These are phyloP conservation scores for Neoboletus magnificus DNA, from an alignment of 768 basidiomycete species.

Conservation along the genomic window DNA sequence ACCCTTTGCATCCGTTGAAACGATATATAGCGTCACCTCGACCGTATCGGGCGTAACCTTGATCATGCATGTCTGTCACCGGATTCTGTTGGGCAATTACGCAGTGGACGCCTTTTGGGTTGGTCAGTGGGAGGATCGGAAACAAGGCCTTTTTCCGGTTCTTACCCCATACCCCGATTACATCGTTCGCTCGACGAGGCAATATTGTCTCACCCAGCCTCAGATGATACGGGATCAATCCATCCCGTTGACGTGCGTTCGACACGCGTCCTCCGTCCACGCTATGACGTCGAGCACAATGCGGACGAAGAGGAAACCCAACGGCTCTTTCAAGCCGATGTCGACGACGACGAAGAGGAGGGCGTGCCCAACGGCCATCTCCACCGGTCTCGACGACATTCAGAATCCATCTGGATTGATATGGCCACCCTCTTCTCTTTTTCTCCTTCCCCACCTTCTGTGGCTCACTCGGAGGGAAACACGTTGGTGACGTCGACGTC, in stretches of 20 bases:
- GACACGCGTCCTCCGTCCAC: constrained; percentile 6
- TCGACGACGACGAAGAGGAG: constrained; percentile 24
- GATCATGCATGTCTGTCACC: constrained; percentile 69
- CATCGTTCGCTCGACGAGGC: constrained; percentile 71
- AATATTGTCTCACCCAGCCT: constrained; percentile 63
- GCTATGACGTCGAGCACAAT: constrained; percentile 16
- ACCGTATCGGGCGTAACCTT: constrained; percentile 68
- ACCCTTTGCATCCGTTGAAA: constrained; percentile 7
- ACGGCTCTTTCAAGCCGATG: constrained; percentile 19
- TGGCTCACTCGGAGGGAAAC: constrained; percentile 12
- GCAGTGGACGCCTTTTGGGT: constrained; percentile 89
- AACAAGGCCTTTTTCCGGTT: background rate
- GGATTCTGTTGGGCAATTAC: constrained; percentile 94
- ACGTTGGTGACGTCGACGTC: constrained; percentile 15
- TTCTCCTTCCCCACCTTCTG: constrained; percentile 9
- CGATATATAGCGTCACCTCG: constrained; percentile 56
- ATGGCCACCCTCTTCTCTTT: constrained; percentile 21
- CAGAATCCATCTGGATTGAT: constrained; percentile 19
- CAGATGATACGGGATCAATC: constrained; percentile 36
- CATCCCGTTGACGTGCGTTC: constrained; percentile 37
- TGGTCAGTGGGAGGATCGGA: constrained; percentile 49
- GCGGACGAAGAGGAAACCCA: constrained; percentile 27
- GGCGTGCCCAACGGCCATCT: background rate
- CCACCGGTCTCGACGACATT: background rate
- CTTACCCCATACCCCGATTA: constrained; percentile 21